Evolutionary conservation across 306 rosid genomes (phyloP), one percentile per base, ranked within the genome.

Genomic region (Ormosia emarginata): DNA sequence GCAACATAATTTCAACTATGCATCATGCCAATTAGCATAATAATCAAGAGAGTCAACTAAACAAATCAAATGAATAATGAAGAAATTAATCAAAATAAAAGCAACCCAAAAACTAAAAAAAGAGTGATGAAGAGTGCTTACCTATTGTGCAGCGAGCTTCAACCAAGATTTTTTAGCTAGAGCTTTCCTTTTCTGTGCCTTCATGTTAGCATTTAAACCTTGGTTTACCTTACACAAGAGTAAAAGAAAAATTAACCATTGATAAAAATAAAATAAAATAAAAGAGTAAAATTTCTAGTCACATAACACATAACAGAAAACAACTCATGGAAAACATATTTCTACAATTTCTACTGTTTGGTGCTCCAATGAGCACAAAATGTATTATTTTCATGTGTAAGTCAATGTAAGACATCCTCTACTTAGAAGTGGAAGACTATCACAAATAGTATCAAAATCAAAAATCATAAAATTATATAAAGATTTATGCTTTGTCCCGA

Each of bases 161-260:
- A 24, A 24, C 24, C 24, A 24, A 24, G 24, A 24, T 24, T 24
- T 24, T 24, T 1, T 1, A 24, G 1, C 0, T 1, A 24, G 24
- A 24, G 24, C 24, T 24, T 24, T 1, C 24, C 24, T 24, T 1
- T 1, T 24, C 24, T 24, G 24, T 24, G 24, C 24, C 24, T 24
- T 24, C 24, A 0, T 24, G 24, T 24, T 24, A 24, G 24, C 24
- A 24, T 24, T 24, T 24, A 24, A 24, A 90, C 87, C 80, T 85
- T 0, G 80, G 76, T 59, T 85, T 55, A 47, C 81, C 87, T 90
- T 89, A 87, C 82, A 81, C 24, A 43, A 15, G 73, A 12, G 2
- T 13, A 44, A 69, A 18, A 39, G 3, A 59, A 43, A 41, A 71
- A 57, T 40, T 17, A 47, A 67, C 37, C 39, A 41, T 73, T 9